Base-by-base conservation (phyloP, 108 stramenopile species). In the Schizochytrium sp. region DNA sequence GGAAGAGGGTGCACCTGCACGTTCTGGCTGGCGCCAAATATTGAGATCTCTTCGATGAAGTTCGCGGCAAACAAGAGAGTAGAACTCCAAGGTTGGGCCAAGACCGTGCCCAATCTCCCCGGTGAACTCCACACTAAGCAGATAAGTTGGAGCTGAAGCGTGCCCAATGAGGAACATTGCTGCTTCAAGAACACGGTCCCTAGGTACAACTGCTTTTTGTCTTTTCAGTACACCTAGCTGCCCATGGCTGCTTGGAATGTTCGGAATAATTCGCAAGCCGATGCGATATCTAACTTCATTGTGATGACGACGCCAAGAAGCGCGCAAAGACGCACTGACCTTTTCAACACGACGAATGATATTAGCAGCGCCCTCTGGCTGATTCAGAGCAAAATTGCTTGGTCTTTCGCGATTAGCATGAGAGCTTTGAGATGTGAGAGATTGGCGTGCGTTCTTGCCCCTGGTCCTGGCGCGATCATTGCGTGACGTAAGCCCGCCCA, bases 51-150 rank as follows among this genome's bases (percentile, higher is more conserved):
- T n/a, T 5, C 76, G 76, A 10, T 83, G 76, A n/a, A 83, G 47
- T 42, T 83, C 76, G 47, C 53, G 76, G 47, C 76, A 83, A 40
- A 83, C 76, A 38, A 83, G 53, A 0, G 76, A 83, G 76, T 83
- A 83, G 47, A 83, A 83, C 47, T 83, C 76, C 28, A 83, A 40
- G 1, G 76, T 83, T 40, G 76, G 76, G 13, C 76, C 76, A 0
- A 83, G 53, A 83, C 76, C 76, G 47, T 83, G 76, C 1, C 76
- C 76, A 10, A 55, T 83, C 76, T 83, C 76, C 15, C n/a, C 53
- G 12, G 50, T 40, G 53, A 83, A 83, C 53, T 83, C 76, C 28
- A 83, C 76, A 0, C 50, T n/a, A 55, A 83, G 76, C 50, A 83
- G 10, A 2, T 83, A 55, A 38, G 38, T 49, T 7, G 50, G 5